phyloP scores from a whole-genome alignment of 208 protist genomes.

The Wallacemonas collosoma region DNA sequence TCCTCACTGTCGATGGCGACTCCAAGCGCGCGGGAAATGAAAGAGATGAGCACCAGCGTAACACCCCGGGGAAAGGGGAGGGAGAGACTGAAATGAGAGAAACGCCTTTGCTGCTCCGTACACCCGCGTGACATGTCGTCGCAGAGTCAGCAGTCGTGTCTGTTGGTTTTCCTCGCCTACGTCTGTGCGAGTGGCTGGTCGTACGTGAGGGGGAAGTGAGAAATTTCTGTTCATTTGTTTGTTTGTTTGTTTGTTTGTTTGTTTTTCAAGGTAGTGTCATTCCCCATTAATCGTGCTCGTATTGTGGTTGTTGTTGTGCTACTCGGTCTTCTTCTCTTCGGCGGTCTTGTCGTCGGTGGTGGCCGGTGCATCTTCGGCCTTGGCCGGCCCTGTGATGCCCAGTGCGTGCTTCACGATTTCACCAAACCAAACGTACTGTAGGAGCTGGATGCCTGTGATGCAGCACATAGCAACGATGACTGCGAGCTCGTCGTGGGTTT shows the following conservation, averaged over 20 bases:
- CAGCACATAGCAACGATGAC: slow-evolving; percentile 50
- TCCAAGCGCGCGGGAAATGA: too few relatives aligned
- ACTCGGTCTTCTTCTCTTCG: slow-evolving; percentile 34
- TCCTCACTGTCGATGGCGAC: too few relatives aligned
- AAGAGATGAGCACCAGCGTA: too few relatives aligned
- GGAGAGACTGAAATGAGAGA: too few relatives aligned
- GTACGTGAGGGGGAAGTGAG: neutral
- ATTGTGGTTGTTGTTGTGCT: slow-evolving; percentile 9
- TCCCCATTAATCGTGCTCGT: slow-evolving; percentile 10
- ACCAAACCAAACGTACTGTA: slow-evolving; percentile 86
- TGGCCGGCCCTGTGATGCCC: slow-evolving; percentile 5
- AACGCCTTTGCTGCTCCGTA: too few relatives aligned
- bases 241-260: slow-evolving; percentile 12
- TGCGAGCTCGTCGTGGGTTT: slow-evolving; percentile 62
- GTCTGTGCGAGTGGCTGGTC: too few relatives aligned
- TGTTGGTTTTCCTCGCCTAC: too few relatives aligned
- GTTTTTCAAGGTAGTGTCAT: slow-evolving; percentile 14
- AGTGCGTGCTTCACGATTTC: slow-evolving; percentile 62
- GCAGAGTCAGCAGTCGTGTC: too few relatives aligned
- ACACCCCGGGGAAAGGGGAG: too few relatives aligned
- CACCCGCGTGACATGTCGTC: too few relatives aligned
- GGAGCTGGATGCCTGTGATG: slow-evolving; percentile 49
- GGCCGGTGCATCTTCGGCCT: neutral
- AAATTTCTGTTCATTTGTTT: neutral
- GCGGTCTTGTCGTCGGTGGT: slow-evolving; percentile 7